Conservation (phyloP, 2,329 filamentous ascomycete species). For the Penicillium verrucosum region DNA sequence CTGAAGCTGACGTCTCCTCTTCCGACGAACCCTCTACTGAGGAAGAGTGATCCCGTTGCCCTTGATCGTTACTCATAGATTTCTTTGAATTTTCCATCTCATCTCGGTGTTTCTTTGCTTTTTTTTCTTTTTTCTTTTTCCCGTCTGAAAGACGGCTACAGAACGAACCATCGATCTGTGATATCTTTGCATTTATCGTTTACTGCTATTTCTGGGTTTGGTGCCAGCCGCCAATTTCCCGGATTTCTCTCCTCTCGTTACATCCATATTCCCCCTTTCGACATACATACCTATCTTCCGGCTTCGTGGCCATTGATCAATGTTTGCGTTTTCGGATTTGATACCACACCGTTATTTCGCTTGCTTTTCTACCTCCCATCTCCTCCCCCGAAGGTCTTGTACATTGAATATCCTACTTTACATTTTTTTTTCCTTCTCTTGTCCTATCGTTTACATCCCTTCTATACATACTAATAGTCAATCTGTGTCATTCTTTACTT, state of each 20-base stretch:
- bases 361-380: constrained; percentile 1
- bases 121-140: not conserved
- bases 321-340: constrained; percentile 26
- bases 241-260: constrained; percentile 7
- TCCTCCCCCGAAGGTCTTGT: constrained; percentile 1
- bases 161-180: not conserved
- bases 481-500: constrained; percentile 12
- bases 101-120: constrained; percentile 3
- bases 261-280: constrained; percentile 9
- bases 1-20: constrained; percentile 5
- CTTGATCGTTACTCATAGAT: constrained; percentile 2
- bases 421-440: constrained; percentile 3
- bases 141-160: not conserved
- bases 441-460: constrained; percentile 14
- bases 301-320: constrained; percentile 18
- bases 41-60: not conserved
- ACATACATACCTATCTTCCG: constrained; percentile 17
- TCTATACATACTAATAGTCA: constrained; percentile 23
- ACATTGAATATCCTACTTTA: constrained; percentile 15
- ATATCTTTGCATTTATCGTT: constrained; percentile 4
- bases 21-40: constrained; percentile 8
- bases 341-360: constrained; percentile 24
- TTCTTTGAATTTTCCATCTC: not conserved
- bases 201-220: not conserved
- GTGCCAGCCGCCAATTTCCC: not conserved